Conservation (phyloP, 768 basidiomycete species). For the Xerocomus potaroensis region DNA sequence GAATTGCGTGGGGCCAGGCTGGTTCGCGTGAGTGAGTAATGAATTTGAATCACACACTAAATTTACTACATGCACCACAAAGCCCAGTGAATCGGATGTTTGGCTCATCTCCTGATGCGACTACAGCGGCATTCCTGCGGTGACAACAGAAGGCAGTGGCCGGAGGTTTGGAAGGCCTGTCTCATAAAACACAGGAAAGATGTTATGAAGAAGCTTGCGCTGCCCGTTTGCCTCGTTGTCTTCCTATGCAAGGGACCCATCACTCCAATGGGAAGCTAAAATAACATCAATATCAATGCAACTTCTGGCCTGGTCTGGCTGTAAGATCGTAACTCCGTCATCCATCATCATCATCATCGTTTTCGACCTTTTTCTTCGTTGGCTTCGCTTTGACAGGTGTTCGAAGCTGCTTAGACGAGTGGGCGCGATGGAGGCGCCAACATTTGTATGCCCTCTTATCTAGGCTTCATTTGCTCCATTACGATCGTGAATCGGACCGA, state of each 20-base stretch:
- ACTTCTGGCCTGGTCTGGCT: neutral
- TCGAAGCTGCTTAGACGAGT: neutral
- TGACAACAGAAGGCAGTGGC: neutral
- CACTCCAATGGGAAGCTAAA: constrained; percentile 15
- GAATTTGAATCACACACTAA: constrained; percentile 1
- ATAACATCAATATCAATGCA: constrained; percentile 16
- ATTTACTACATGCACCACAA: constrained; percentile 13
- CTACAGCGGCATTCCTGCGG: constrained; percentile 12
- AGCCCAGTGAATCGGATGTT: constrained; percentile 9
- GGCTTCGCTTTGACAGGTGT: neutral
- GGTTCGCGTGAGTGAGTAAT: constrained; percentile 16
- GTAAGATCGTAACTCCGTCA: constrained; percentile 1
- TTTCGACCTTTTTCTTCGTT: neutral
- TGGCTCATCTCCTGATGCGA: constrained; percentile 1
- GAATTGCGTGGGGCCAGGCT: constrained; percentile 36
- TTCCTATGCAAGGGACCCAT: constrained; percentile 12
- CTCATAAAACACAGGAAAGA: constrained; percentile 19
- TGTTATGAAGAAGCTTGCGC: constrained; percentile 8
- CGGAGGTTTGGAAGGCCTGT: constrained; percentile 1
- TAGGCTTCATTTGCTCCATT: constrained; percentile 1
- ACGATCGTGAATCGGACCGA: constrained; percentile 10
- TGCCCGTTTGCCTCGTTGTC: constrained; percentile 24
- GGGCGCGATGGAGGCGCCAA: neutral
- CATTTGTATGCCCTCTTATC: constrained; percentile 5
- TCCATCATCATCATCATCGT: neutral